Percentiles rank a stretch among this genome's conserved stretches.
Evolutionary conservation across 192 early-diverging fungal species (phyloP).

Genomic region (Linnemannia hyalina): DNA sequence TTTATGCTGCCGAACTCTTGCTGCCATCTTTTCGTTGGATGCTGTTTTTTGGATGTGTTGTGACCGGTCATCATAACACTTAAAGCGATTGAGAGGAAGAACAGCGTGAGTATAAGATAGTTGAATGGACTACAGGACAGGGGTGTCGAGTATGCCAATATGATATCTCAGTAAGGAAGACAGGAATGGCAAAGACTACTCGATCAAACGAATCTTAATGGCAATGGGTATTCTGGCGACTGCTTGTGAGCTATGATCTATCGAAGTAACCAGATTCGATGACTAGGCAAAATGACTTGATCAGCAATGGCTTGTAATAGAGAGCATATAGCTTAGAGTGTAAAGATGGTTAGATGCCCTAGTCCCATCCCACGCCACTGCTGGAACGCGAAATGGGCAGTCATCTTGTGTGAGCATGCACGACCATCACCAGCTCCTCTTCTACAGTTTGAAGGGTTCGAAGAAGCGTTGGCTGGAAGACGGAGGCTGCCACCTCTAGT

Average conservation of each 20-base stretch:
- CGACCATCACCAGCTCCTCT: too few relatives aligned
- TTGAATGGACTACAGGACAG: background rate
- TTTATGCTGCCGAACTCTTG: conserved; percentile 15
- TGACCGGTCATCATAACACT: background rate
- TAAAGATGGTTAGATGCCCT: too few relatives aligned
- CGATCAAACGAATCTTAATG: background rate
- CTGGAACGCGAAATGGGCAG: too few relatives aligned
- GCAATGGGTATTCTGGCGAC: background rate
- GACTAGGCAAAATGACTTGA: too few relatives aligned
- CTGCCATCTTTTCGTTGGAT: conserved; percentile 2
- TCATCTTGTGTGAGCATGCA: too few relatives aligned
- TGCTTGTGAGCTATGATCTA: background rate
- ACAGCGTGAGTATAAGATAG: background rate
- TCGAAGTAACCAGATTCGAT: background rate
- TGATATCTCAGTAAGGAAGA: background rate
- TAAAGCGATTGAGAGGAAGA: background rate
- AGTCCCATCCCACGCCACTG: too few relatives aligned
- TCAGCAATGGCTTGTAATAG: background rate
- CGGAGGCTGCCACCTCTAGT: too few relatives aligned
- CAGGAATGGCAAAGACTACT: background rate
- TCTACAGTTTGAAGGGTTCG: too few relatives aligned
- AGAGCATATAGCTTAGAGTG: background rate
- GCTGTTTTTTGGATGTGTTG: background rate
- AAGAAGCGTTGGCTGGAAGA: too few relatives aligned
- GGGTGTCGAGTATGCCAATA: too few relatives aligned